A percentile compares a stretch with the other conserved stretches of the same genome.
These are phyloP conservation scores for Inonotus obliquus DNA, from an alignment of 1,284 basidiomycete species.

Conservation along the genomic window DNA sequence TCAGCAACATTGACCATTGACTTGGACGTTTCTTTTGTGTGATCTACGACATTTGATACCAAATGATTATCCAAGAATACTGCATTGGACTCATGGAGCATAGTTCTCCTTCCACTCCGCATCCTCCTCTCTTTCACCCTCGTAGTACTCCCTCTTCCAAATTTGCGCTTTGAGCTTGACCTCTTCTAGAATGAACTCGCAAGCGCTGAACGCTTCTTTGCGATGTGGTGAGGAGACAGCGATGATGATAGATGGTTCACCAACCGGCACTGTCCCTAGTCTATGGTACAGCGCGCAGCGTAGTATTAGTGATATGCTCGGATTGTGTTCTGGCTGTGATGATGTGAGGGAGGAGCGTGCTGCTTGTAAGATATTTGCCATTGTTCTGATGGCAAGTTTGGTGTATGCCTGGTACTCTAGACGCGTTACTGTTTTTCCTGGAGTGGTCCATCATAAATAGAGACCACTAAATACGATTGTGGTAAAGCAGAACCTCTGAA, in stretches of 20 bases:
- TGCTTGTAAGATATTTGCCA: slow-evolving; percentile 53
- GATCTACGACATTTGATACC: not conserved
- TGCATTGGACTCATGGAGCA: not conserved
- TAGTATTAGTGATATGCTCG: slow-evolving; percentile 35
- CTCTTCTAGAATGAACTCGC: slow-evolving; percentile 78
- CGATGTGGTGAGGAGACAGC: slow-evolving; percentile 85
- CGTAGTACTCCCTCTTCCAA: slow-evolving; percentile 88
- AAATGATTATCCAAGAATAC: not conserved
- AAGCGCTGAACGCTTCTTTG: slow-evolving; percentile 74
- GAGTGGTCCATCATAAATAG: not conserved
- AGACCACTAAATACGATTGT: not conserved
- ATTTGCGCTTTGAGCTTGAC: slow-evolving; percentile 81
- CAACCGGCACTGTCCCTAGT: slow-evolving; percentile 74
- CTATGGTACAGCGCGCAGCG: slow-evolving; percentile 69
- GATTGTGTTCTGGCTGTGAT: slow-evolving; percentile 29
- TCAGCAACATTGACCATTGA: slow-evolving; percentile 14
- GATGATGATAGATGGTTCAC: slow-evolving; percentile 79
- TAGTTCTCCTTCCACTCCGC: slow-evolving; percentile 74
- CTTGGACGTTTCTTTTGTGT: not conserved
- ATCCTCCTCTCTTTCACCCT: slow-evolving; percentile 51
- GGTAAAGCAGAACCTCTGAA: slow-evolving; percentile 41
- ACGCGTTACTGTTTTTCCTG: slow-evolving; percentile 67
- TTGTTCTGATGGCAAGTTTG: slow-evolving; percentile 77
- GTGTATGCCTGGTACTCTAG: slow-evolving; percentile 84
- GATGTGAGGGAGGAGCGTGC: slow-evolving; percentile 30